These are phyloP conservation scores for Shiraia bambusicola DNA, from an alignment of 2,329 filamentous ascomycete genomes.

Conservation along the genomic window DNA sequence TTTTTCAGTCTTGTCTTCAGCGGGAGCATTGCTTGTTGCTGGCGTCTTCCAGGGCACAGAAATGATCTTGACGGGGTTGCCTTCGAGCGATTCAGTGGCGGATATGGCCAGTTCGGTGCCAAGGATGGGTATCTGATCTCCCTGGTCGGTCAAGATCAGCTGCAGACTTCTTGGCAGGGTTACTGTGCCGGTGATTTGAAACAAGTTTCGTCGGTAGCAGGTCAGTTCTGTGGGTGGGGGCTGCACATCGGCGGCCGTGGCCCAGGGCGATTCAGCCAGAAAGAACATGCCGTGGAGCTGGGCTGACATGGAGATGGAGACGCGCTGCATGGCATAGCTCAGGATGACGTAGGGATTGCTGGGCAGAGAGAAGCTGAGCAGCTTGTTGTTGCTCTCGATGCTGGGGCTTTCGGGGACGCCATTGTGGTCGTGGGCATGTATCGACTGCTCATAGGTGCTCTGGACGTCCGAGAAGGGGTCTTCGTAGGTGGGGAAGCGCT, in stretches of 20 bases:
- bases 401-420: slow-evolving; percentile 54
- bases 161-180: slow-evolving; percentile 76
- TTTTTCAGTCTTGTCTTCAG: slow-evolving; percentile 70
- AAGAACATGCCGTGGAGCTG: slow-evolving; percentile 91
- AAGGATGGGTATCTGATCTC: slow-evolving; percentile 78
- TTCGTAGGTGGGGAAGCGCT: slow-evolving; percentile 54
- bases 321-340: slow-evolving; percentile 63
- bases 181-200: slow-evolving; percentile 90
- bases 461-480: slow-evolving; percentile 55
- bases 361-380: slow-evolving; percentile 54
- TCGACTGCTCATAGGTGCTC: slow-evolving; percentile 51
- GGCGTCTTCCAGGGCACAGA: slow-evolving; percentile 98
- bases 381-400: slow-evolving; percentile 64
- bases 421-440: slow-evolving; percentile 49
- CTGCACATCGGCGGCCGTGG: slow-evolving; percentile 56
- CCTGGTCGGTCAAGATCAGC: slow-evolving; percentile 79
- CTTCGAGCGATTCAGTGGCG: slow-evolving; percentile 92
- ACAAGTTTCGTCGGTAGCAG: slow-evolving; percentile 92
- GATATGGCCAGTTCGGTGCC: slow-evolving; percentile 86
- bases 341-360: slow-evolving; percentile 59
- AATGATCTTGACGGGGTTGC: slow-evolving; percentile 87
- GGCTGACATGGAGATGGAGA: slow-evolving; percentile 67
- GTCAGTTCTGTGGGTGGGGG: slow-evolving; percentile 76
- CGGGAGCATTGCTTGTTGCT: slow-evolving; percentile 72
- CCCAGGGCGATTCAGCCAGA: slow-evolving; percentile 74